These are phyloP conservation scores for Odontarrhena argentea DNA, from an alignment of 345 rosid genomes.

Conservation along the genomic window DNA sequence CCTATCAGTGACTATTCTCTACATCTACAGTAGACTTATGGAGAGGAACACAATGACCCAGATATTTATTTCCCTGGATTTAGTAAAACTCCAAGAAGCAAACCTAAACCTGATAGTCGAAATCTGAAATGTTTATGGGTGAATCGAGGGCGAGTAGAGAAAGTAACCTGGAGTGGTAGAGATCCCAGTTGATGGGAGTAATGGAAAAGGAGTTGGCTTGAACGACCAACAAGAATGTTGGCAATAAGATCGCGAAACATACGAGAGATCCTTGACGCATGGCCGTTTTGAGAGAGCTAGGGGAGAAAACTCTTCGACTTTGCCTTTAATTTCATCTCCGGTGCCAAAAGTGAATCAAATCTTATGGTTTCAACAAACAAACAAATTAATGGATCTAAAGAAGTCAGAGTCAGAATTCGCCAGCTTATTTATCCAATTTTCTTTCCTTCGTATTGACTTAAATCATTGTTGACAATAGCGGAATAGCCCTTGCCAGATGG, in stretches of 20 bases:
- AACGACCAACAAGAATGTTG: slow-evolving; percentile 23
- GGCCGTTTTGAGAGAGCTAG: slow-evolving; percentile 29
- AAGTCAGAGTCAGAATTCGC: slow-evolving; percentile 16
- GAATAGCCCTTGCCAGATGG: too few relatives aligned
- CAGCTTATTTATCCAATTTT: too few relatives aligned
- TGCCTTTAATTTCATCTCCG: slow-evolving; percentile 26
- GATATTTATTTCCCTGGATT: neutral
- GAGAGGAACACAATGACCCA: too few relatives aligned
- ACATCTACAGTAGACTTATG: too few relatives aligned
- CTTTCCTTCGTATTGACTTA: too few relatives aligned
- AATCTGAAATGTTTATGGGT: too few relatives aligned
- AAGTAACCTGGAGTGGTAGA: slow-evolving; percentile 72
- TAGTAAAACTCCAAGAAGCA: neutral
- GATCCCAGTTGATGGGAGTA: slow-evolving; percentile 78
- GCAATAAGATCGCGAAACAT: slow-evolving; percentile 29
- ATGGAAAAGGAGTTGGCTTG: slow-evolving; percentile 34
- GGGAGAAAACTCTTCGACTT: slow-evolving; percentile 20
- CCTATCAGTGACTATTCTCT: neutral
- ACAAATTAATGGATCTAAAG: slow-evolving; percentile 21
- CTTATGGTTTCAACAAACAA: neutral
- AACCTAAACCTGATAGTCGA: neutral
- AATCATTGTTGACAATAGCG: too few relatives aligned
- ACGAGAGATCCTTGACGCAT: slow-evolving; percentile 31
- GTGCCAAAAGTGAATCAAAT: neutral
- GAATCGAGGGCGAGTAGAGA: neutral